Evolutionary conservation across 2,329 filamentous ascomycete species (phyloP).

Genomic region (Alternaria brassicae): DNA sequence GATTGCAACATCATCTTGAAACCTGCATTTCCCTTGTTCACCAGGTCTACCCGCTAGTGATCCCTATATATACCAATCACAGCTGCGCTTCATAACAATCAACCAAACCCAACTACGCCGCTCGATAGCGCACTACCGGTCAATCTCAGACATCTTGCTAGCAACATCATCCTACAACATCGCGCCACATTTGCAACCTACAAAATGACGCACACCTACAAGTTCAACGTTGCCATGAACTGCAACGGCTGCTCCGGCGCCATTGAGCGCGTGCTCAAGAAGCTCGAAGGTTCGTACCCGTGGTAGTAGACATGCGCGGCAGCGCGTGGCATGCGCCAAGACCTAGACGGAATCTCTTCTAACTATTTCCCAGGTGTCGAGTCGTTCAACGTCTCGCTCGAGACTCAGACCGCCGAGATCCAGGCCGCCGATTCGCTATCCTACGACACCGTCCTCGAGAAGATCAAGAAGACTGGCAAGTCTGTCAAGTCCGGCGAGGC

Average conservation of each 20-base stretch:
- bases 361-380: constrained; percentile 72
- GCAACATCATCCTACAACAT: constrained; percentile 4
- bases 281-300: constrained; percentile 75
- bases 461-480: constrained; percentile 96
- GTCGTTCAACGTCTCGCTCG: constrained; percentile 85
- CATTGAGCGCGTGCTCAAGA: constrained; percentile 89
- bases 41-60: constrained; percentile 12
- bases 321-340: not conserved
- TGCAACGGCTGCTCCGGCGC: constrained; percentile 97
- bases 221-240: constrained; percentile 93
- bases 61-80: constrained; percentile 24
- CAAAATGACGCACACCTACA: constrained; percentile 84
- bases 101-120: constrained; percentile 6
- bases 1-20: constrained; percentile 44
- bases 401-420: constrained; percentile 82
- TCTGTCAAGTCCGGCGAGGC: constrained; percentile 79
- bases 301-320: constrained; percentile 5
- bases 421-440: constrained; percentile 71
- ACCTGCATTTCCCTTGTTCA: constrained; percentile 38
- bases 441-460: constrained; percentile 82
- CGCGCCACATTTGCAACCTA: constrained; percentile 10
- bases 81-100: constrained; percentile 2
- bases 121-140: constrained; percentile 9
- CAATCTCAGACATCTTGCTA: not conserved
- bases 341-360: constrained; percentile 9